Conservation (phyloP, 257 asterid genomes). For the Plantago ovata region DNA sequence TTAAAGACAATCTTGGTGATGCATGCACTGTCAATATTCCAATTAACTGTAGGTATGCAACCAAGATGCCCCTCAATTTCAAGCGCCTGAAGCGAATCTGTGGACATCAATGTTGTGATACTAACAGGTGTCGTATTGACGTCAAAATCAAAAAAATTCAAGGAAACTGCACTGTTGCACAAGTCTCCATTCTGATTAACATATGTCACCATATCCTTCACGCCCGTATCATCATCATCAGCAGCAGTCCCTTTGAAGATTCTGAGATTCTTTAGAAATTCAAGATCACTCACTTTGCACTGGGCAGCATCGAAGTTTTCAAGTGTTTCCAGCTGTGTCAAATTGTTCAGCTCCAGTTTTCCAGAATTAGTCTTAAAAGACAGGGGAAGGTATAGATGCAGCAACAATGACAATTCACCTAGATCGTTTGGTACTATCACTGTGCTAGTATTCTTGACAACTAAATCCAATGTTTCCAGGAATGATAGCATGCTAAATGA, state of each 20-base stretch:
- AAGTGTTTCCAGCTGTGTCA: slow-evolving; percentile 26
- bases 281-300: slow-evolving; percentile 19
- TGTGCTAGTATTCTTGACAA: slow-evolving; percentile 16
- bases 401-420: slow-evolving; percentile 7
- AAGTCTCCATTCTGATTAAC: neutral
- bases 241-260: slow-evolving; percentile 4
- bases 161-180: slow-evolving; percentile 4
- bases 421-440: slow-evolving; percentile 18
- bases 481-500: slow-evolving; percentile 18
- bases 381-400: slow-evolving; percentile 29
- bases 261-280: slow-evolving; percentile 1
- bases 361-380: neutral
- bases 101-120: neutral
- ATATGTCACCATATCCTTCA: neutral
- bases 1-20: slow-evolving; percentile 22
- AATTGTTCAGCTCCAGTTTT: slow-evolving; percentile 20
- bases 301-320: slow-evolving; percentile 19
- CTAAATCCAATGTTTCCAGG: slow-evolving; percentile 33
- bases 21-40: neutral
- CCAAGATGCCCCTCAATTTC: slow-evolving; percentile 23
- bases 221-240: slow-evolving; percentile 11
- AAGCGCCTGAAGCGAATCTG: slow-evolving; percentile 5
- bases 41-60: neutral
- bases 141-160: slow-evolving; percentile 19
- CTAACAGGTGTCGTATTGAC: slow-evolving; percentile 3